Conservation (phyloP, 805 yeast species). For the Phaffomyces antillensis region DNA sequence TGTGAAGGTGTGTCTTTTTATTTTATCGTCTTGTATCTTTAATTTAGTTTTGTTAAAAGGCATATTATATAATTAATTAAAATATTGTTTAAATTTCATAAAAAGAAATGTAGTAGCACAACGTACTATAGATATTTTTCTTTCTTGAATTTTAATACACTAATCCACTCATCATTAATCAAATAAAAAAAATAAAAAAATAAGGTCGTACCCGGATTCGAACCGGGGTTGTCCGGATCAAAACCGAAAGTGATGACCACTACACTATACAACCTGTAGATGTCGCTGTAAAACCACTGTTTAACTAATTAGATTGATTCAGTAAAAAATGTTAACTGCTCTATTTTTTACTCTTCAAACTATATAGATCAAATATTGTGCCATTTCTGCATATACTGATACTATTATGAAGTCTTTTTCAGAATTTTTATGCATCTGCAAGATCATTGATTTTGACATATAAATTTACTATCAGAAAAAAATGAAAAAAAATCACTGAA, state of each 20-base stretch:
- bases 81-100: neutral
- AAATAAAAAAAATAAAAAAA: constrained; percentile 14
- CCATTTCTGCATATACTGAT: too few relatives aligned
- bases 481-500: neutral
- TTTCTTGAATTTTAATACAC: too few relatives aligned
- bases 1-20: neutral
- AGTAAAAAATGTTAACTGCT: too few relatives aligned
- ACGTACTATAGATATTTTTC: neutral
- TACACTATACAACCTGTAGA: constrained; percentile 44
- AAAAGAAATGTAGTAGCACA: neutral
- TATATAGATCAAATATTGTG: too few relatives aligned
- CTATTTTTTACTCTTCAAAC: too few relatives aligned
- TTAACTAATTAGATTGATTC: too few relatives aligned
- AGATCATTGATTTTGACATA: too few relatives aligned
- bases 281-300: neutral
- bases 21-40: constrained; percentile 5
- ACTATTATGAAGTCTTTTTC: too few relatives aligned
- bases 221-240: constrained; percentile 71
- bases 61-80: neutral
- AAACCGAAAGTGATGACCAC: constrained; percentile 57
- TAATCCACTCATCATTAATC: too few relatives aligned
- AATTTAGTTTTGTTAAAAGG: neutral
- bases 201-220: constrained; percentile 81
- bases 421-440: too few relatives aligned
- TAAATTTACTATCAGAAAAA: neutral